Evolutionary conservation across 805 yeast genomes (phyloP).

Genomic region (Candida hungchunana): DNA sequence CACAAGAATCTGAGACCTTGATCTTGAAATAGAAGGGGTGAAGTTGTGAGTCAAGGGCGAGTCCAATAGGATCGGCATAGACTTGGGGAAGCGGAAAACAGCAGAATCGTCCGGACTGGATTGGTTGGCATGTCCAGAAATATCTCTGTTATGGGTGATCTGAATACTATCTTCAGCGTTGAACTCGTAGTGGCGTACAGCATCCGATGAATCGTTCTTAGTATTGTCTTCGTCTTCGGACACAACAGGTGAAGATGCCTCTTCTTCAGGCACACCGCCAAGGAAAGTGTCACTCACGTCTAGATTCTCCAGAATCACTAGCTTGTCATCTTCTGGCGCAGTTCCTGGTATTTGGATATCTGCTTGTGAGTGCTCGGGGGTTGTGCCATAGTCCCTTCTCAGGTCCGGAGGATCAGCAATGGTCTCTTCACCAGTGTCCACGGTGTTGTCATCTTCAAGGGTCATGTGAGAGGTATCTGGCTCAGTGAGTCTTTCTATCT

Average conservation of each 20-base stretch:
- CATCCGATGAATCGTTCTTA: conserved; percentile 7
- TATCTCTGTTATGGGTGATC: conserved; percentile 8
- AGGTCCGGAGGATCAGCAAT: conserved; percentile 4
- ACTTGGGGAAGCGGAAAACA: conserved; percentile 5
- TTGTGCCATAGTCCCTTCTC: neutral
- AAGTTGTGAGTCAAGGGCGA: conserved; percentile 2
- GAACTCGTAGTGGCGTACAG: conserved; percentile 6
- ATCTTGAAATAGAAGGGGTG: neutral
- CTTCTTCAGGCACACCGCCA: neutral
- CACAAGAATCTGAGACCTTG: conserved; percentile 7
- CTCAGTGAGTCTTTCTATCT: no score
- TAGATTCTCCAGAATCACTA: neutral
- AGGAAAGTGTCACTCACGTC: no score
- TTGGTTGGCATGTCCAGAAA: neutral
- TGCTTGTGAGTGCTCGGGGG: conserved; percentile 11
- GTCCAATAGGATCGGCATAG: neutral
- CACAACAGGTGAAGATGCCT: conserved; percentile 18
- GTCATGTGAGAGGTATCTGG: neutral
- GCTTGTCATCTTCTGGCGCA: conserved; percentile 19
- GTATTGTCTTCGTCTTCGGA: conserved; percentile 22
- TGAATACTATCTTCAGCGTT: conserved; percentile 23
- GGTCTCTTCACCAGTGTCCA: conserved; percentile 8
- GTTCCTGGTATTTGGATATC: conserved; percentile 25
- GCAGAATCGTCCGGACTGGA: conserved; percentile 7
- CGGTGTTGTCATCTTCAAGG: neutral